Evolutionary conservation across 192 early-diverging fungal species (phyloP).

Genomic region (Backusella sp.): DNA sequence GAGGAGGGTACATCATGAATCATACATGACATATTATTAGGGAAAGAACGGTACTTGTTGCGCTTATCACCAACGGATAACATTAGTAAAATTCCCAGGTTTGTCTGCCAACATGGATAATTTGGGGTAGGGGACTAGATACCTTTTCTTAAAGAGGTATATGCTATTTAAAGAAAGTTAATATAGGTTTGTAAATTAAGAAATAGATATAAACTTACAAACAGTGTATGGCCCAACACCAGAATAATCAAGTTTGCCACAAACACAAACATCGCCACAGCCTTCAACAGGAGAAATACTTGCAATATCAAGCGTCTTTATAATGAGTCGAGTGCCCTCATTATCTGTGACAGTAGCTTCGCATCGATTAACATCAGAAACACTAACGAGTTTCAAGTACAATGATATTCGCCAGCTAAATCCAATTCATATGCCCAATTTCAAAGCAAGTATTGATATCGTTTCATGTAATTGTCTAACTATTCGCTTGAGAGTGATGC

Average conservation of each 20-base stretch:
- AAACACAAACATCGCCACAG: too few species aligned
- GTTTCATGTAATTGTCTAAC: too few species aligned
- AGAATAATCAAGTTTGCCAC: conserved; percentile 36
- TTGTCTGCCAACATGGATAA: conserved; percentile 41
- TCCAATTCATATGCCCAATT: too few species aligned
- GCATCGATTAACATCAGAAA: too few species aligned
- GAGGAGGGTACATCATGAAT: conserved; percentile 42
- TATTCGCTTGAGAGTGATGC: too few species aligned
- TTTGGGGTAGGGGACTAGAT: conserved; percentile 16
- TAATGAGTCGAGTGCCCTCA: too few species aligned
- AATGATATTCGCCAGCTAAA: too few species aligned
- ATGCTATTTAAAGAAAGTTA: conserved; percentile 16
- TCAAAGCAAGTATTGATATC: too few species aligned
- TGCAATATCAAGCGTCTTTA: too few species aligned
- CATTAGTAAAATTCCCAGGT: conserved; percentile 47
- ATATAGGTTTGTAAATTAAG: not conserved
- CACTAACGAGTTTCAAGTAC: too few species aligned
- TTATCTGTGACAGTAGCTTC: too few species aligned
- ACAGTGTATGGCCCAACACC: conserved; percentile 34
- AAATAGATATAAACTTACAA: conserved; percentile 21
- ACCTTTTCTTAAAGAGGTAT: conserved; percentile 30
- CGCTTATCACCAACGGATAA: conserved; percentile 43
- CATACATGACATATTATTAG: conserved; percentile 30
- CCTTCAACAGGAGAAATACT: conserved; percentile 16
- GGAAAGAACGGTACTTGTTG: conserved; percentile 40